A percentile compares a stretch with the other conserved stretches of the same genome.
These are phyloP conservation scores for Piromyces sp. DNA, from an alignment of 192 early-diverging fungal species.

Conservation along the genomic window DNA sequence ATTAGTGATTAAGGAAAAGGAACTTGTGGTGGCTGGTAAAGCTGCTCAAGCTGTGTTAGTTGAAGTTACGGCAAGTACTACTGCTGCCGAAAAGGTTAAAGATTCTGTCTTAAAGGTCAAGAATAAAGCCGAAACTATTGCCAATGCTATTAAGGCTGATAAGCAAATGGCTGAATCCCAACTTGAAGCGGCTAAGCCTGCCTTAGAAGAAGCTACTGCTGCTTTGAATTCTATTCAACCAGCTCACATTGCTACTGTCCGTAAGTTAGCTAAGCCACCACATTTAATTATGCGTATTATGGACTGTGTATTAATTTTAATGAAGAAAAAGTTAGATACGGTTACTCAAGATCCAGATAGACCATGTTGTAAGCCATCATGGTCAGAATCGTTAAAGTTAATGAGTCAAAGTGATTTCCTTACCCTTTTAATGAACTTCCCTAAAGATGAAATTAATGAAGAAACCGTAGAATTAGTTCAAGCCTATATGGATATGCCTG, in stretches of 20 bases:
- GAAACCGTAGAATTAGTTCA: conserved; percentile 42
- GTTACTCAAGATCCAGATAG: conserved; percentile 38
- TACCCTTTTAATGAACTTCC: conserved; percentile 30
- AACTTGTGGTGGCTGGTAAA: conserved; percentile 36
- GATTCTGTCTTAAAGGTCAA: conserved; percentile 44
- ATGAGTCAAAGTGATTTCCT: conserved; percentile 43
- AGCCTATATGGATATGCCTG: conserved; percentile 41
- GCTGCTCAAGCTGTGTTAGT: conserved; percentile 32
- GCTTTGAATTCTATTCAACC: conserved; percentile 49
- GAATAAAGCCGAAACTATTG: conserved; percentile 42
- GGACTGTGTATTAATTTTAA: conserved; percentile 40
- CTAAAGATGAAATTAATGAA: conserved; percentile 48
- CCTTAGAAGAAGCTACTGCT: conserved; percentile 35
- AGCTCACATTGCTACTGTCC: conserved; percentile 40
- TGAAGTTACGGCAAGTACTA: conserved; percentile 36
- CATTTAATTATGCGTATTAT: conserved; percentile 51
- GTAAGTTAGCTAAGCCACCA: conserved; percentile 46
- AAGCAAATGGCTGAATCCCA: conserved; percentile 35
- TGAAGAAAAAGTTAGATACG: conserved; percentile 29
- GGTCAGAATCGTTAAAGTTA: conserved; percentile 39
- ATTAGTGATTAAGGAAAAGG: conserved; percentile 46
- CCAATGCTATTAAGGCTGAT: conserved; percentile 41
- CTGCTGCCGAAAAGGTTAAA: conserved; percentile 46
- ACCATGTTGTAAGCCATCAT: conserved; percentile 38
- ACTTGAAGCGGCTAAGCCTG: conserved; percentile 42